Conservation (phyloP, 768 basidiomycete genomes). For the Cyclocybe cylindracea region DNA sequence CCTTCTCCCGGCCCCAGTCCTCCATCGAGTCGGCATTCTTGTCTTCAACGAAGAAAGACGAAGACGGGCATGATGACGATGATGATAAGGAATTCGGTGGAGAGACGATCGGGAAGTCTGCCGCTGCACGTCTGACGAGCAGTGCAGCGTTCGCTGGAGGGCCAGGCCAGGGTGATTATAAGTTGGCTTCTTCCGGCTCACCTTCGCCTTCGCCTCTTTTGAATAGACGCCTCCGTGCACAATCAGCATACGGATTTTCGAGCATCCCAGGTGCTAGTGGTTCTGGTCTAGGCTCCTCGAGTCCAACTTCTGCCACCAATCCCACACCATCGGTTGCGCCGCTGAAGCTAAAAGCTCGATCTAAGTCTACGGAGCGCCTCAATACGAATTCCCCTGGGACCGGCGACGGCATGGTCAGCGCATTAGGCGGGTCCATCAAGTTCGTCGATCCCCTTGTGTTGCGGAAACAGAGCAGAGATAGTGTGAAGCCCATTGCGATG, state of each 20-base stretch:
- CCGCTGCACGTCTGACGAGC: slow-evolving; percentile 32
- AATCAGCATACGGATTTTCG: slow-evolving; percentile 57
- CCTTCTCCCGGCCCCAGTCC: slow-evolving; percentile 5
- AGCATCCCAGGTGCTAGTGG: slow-evolving; percentile 31
- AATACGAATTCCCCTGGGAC: slow-evolving; percentile 18
- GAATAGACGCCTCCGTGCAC: slow-evolving; percentile 40
- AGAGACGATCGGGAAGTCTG: slow-evolving; percentile 64
- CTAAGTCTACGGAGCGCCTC: slow-evolving; percentile 43
- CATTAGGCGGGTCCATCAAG: slow-evolving; percentile 36
- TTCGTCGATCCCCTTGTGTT: slow-evolving; percentile 80
- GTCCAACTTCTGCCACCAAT: not conserved
- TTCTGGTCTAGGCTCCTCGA: slow-evolving; percentile 14
- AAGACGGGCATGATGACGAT: slow-evolving; percentile 33
- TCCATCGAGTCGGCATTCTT: slow-evolving; percentile 11
- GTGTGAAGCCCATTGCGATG: slow-evolving; percentile 34
- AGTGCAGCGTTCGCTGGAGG: slow-evolving; percentile 9
- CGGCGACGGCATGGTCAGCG: slow-evolving; percentile 27
- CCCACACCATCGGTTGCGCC: slow-evolving; percentile 31
- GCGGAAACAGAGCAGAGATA: slow-evolving; percentile 55
- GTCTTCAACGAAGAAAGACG: slow-evolving; percentile 20
- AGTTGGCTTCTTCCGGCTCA: slow-evolving; percentile 9
- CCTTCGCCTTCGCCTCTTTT: slow-evolving; percentile 17
- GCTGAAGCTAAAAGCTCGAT: slow-evolving; percentile 35
- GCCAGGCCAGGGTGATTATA: slow-evolving; percentile 24
- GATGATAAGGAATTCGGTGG: slow-evolving; percentile 47